These are phyloP conservation scores for Herpetospermum pedunculosum DNA, from an alignment of 306 rosid species.

Conservation along the genomic window DNA sequence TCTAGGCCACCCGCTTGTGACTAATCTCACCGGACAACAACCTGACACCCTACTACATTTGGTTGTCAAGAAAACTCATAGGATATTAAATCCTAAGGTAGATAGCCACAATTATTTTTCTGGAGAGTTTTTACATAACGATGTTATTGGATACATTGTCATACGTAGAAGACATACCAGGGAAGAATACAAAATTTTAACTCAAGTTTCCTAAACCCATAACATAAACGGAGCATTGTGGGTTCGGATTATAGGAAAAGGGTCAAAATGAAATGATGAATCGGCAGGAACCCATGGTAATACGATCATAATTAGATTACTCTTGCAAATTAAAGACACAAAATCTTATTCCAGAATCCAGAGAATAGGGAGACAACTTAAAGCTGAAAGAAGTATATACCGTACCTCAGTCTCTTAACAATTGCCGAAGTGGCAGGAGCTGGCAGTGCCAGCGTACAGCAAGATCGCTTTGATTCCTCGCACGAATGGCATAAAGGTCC, in stretches of 20 bases:
- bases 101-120: no score
- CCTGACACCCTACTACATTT: no score
- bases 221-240: background rate
- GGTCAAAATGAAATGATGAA: background rate
- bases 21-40: no score
- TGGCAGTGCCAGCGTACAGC: slow-evolving; percentile 21
- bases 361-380: background rate
- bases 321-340: background rate
- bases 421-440: slow-evolving; percentile 14
- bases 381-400: background rate
- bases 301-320: background rate
- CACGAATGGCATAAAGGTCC: slow-evolving; percentile 77
- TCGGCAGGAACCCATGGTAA: background rate
- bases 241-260: background rate
- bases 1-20: no score
- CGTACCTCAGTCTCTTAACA: slow-evolving; percentile 49
- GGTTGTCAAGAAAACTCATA: no score
- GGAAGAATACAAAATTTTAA: background rate
- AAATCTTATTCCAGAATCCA: background rate
- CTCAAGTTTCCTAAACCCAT: background rate
- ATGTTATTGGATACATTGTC: background rate
- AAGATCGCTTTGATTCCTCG: slow-evolving; percentile 37
- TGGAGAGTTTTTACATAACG: background rate
- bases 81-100: no score
- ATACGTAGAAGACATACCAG: background rate